These are phyloP conservation scores for Ganoderma meredithae DNA, from an alignment of 1,284 basidiomycete species.

Conservation along the genomic window DNA sequence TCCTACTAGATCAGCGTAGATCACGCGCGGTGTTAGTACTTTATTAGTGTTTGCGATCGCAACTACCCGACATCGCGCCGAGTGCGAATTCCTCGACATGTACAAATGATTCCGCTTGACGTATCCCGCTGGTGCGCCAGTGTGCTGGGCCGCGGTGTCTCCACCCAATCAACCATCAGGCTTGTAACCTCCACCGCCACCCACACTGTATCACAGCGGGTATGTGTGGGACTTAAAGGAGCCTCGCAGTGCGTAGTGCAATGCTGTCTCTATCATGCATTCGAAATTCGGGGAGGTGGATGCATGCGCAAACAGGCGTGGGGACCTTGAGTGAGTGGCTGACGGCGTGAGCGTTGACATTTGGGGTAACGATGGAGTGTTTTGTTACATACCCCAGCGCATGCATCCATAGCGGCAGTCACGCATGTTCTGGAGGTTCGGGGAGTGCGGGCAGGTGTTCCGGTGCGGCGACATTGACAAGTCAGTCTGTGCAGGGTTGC, in stretches of 20 bases:
- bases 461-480: background rate
- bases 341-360: background rate
- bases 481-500: background rate
- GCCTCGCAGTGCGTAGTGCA: background rate
- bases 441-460: constrained; percentile 10
- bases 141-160: background rate
- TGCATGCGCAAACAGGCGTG: background rate
- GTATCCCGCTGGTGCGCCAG: background rate
- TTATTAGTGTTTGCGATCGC: background rate
- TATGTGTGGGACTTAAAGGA: background rate
- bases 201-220: too few relatives aligned
- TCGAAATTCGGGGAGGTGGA: background rate
- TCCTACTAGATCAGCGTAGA: background rate
- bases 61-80: background rate
- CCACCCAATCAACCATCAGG: too few relatives aligned
- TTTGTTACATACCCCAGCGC: background rate
- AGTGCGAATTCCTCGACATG: background rate
- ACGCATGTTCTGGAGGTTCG: background rate
- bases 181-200: background rate
- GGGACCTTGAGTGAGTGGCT: background rate
- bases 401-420: background rate
- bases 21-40: background rate
- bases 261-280: background rate
- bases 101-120: background rate
- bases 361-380: constrained; percentile 11